phyloP scores from a whole-genome alignment of 768 basidiomycete genomes.

The Strobilomyces confusus region DNA sequence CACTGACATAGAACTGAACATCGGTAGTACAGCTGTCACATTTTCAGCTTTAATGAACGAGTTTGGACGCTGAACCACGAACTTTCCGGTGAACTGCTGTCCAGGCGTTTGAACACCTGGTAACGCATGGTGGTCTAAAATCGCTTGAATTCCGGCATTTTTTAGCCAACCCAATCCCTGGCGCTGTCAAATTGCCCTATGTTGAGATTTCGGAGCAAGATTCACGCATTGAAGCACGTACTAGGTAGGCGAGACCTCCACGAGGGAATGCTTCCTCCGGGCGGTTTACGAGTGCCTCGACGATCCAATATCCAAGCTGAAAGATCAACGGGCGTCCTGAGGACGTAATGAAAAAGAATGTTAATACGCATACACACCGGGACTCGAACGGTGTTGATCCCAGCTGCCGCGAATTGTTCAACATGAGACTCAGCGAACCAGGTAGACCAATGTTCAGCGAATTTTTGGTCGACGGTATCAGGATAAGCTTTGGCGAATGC shows the following conservation, averaged over 20 bases:
- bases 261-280: constrained; percentile 58
- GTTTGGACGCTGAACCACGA: constrained; percentile 10
- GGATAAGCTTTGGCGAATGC: constrained; percentile 60
- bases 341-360: background rate
- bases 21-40: constrained; percentile 55
- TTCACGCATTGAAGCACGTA: constrained; percentile 28
- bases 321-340: background rate
- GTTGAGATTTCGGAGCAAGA: background rate
- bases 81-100: constrained; percentile 72
- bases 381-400: constrained; percentile 74
- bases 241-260: constrained; percentile 65
- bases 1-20: constrained; percentile 69
- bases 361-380: constrained; percentile 45
- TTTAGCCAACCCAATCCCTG: constrained; percentile 59
- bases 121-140: constrained; percentile 68
- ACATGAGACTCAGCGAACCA: constrained; percentile 74
- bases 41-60: constrained; percentile 1
- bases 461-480: constrained; percentile 49
- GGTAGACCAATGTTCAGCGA: constrained; percentile 63
- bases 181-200: constrained; percentile 37
- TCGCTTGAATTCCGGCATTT: constrained; percentile 58
- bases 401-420: constrained; percentile 43
- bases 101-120: constrained; percentile 62
- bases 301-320: constrained; percentile 80
- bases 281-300: constrained; percentile 67